Percentiles rank a stretch among this genome's conserved stretches.
phyloP scores from a whole-genome alignment of 1,139 yeast species.

The Saccharomyces hybrid region DNA sequence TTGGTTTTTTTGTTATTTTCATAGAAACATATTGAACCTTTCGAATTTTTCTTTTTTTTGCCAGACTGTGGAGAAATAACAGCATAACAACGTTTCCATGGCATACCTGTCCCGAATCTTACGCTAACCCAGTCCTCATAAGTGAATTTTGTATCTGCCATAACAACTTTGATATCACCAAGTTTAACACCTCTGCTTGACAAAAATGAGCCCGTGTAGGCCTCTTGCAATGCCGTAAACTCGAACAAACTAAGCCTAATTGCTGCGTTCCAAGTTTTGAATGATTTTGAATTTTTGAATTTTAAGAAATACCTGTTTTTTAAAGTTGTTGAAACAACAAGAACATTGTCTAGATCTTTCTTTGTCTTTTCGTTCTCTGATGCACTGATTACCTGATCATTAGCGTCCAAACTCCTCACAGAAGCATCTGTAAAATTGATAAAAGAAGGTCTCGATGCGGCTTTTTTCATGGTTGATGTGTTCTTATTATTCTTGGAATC shows the following conservation, averaged over 20 bases:
- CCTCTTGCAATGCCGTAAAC: conserved; percentile 76
- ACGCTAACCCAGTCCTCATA: conserved; percentile 95
- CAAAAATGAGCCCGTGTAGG: conserved; percentile 87
- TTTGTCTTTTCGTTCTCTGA: conserved; percentile 52
- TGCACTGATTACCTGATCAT: conserved; percentile 58
- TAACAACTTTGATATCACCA: conserved; percentile 74
- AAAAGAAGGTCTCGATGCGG: conserved; percentile 71
- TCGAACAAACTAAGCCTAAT: conserved; percentile 74
- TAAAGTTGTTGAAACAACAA: conserved; percentile 82
- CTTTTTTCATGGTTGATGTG: conserved; percentile 43
- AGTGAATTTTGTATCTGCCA: conserved; percentile 75
- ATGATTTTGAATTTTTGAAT: conserved; percentile 51
- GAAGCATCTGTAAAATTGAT: conserved; percentile 86
- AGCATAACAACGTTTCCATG: conserved; percentile 91
- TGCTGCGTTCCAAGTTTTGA: conserved; percentile 67
- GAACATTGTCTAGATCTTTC: conserved; percentile 55
- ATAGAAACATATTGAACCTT: conserved; percentile 53
- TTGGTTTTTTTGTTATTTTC: conserved; percentile 52
- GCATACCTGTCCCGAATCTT: conserved; percentile 94
- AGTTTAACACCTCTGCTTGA: conserved; percentile 81
- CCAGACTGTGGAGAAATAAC: conserved; percentile 68
- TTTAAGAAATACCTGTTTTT: conserved; percentile 81
- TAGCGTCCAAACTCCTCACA: conserved; percentile 69
- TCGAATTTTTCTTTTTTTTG: conserved; percentile 39
- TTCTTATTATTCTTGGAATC: conserved; percentile 34